Evolutionary conservation across 2,329 filamentous ascomycete species (phyloP), one percentile per base, ranked within the genome.

Genomic region (Fusarium sp.): DNA sequence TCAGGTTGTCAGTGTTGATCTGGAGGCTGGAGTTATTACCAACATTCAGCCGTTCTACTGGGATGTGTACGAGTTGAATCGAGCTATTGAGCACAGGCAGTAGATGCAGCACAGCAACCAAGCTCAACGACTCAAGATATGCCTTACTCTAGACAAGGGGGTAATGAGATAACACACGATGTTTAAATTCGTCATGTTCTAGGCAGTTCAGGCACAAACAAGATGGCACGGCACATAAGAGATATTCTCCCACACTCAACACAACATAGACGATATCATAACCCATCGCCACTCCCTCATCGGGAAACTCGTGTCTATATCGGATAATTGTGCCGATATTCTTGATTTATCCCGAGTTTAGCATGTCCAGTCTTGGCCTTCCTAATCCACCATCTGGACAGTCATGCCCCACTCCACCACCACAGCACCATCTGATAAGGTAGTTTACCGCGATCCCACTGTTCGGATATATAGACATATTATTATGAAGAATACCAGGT

Each of bases 11-110:
- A 79, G 72, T 11, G 78, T 83, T 35, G 80, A 83, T 67, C 51
- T 80, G 16, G 78, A 80, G 20, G 78, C 76, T 9, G 81, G 80
- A 2, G 69, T 76, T 12, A 79, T 83, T 27, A 71, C 71, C 14
- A 74, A 78, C 27, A 78, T 82, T 0, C 76, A 74, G 61, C 76
- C 81, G 1, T 83, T 82, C 64, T 83, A 83, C 51, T 82, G 82
- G 81, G 79, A 83, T 66, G 80, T 83, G 2, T 64, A 78, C 6
- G 66, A 67, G 17, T 3, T 77, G 17, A 79, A 77, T 56, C 67
- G 67, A 31, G 74, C 75, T 7, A 59, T 79, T 35, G 73, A 67
- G 4, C 62, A 77, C 27, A 72, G 49, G 7, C 69, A 71, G 3
- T 69, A 64, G 27, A n/a, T 35, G 20, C 22, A 7, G 7, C 12